Evolutionary conservation across 228 moss, liverwort and hornwort genomes (phyloP).

Genomic region (Sphagnum magellanicum): DNA sequence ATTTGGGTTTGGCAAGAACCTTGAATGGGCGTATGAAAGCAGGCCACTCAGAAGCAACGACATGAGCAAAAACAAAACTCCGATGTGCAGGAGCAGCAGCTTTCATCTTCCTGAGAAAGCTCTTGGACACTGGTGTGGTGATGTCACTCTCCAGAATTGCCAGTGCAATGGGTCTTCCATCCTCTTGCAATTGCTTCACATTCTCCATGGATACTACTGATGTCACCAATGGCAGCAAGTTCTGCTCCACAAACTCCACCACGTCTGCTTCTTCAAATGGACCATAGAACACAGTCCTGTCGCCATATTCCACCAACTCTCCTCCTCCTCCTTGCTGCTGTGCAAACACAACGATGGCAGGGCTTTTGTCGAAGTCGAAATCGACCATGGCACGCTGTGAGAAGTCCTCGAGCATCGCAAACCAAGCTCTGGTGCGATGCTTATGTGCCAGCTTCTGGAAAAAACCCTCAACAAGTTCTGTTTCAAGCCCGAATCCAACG

Average conservation of each 20-base stretch:
- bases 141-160: constrained; percentile 43
- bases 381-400: constrained; percentile 56
- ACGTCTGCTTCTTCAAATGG: constrained; percentile 73
- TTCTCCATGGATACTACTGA: constrained; percentile 33
- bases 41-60: constrained; percentile 52
- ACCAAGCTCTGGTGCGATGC: constrained; percentile 66
- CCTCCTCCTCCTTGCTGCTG: background rate
- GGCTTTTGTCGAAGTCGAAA: constrained; percentile 72
- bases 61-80: constrained; percentile 59
- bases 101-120: constrained; percentile 68
- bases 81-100: constrained; percentile 73
- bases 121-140: constrained; percentile 22
- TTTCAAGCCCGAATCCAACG: constrained; percentile 70
- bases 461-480: constrained; percentile 5
- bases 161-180: constrained; percentile 65
- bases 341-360: constrained; percentile 24
- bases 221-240: constrained; percentile 72
- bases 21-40: constrained; percentile 65
- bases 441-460: constrained; percentile 63
- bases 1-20: constrained; percentile 30
- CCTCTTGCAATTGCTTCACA: constrained; percentile 49
- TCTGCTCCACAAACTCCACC: constrained; percentile 57
- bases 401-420: constrained; percentile 53
- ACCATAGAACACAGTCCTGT: constrained; percentile 61
- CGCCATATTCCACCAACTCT: constrained; percentile 47